phyloP scores from a whole-genome alignment of 345 rosid genomes.

The Mangifera indica region DNA sequence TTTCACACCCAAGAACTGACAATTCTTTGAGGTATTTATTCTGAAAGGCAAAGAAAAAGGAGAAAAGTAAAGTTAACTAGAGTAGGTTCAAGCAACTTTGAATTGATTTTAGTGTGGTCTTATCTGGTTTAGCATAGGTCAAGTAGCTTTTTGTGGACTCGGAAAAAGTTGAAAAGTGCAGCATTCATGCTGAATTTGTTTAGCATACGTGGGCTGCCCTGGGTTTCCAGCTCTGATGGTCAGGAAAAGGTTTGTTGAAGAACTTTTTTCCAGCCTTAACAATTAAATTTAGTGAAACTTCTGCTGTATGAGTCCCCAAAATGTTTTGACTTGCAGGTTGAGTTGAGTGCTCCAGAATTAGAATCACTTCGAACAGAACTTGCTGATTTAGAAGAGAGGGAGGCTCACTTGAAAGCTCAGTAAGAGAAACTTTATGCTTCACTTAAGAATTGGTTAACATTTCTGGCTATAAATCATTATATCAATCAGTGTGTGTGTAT shows the following conservation, averaged over 20 bases:
- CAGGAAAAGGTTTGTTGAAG: conserved; percentile 65
- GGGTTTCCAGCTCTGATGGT: conserved; percentile 59
- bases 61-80: not conserved
- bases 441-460: not conserved
- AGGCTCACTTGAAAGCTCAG: conserved; percentile 87
- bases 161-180: conserved; percentile 52
- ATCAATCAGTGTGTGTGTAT: not conserved
- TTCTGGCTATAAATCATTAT: not conserved
- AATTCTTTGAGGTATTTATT: conserved; percentile 45
- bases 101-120: conserved; percentile 25
- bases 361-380: conserved; percentile 81
- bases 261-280: conserved; percentile 10
- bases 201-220: conserved; percentile 66
- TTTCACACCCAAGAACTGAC: conserved; percentile 34
- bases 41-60: not conserved
- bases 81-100: conserved; percentile 4
- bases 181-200: conserved; percentile 76
- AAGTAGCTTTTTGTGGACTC: conserved; percentile 37
- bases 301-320: conserved; percentile 11
- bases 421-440: conserved; percentile 37
- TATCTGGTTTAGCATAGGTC: conserved; percentile 62
- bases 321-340: conserved; percentile 48
- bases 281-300: conserved; percentile 9
- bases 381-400: conserved; percentile 83
- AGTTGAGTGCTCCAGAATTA: conserved; percentile 63